Base-by-base conservation (phyloP, 2,329 filamentous ascomycete genomes). In the Juglanconis sp. region DNA sequence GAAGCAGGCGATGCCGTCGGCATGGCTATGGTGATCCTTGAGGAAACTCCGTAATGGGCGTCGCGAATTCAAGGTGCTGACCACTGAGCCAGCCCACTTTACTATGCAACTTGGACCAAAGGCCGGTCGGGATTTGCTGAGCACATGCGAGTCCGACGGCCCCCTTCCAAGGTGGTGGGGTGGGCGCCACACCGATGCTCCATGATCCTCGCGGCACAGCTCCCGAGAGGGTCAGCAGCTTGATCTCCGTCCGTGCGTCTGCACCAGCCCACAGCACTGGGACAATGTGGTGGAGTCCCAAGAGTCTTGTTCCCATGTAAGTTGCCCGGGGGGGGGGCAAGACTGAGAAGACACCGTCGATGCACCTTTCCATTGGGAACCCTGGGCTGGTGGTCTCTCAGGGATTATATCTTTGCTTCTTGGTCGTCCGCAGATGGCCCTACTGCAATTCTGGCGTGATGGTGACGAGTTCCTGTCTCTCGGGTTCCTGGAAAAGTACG, bases 371-470 rank as follows among this genome's bases (percentile, higher is more conserved):
- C 53, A 47, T 34, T 55, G 44, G 44, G 17, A n/a, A 17, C 7
- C 44, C 8, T 8, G 15, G 44, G 44, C 17, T 35, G 40, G 30
- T 53, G 52, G 30, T 53, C n/a, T 55, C 47, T 38, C 40, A 54
- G 40, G 31, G 52, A 34, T 46, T 35, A 17, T 15, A 10, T 35
- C 24, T 30, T 48, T 35, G 42, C 49, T 52, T 44, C 42, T 55
- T 7, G 52, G n/a, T 15, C 10, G 55, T 42, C 40, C 40, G 38
- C 52, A 38, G 30, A 38, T 47, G 36, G 34, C 13, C 42, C 10
- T 49, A 32, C 53, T 62, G 57, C 56, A 56, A 48, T 11, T 51
- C 53, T 62, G 60, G 60, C 53, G 60, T 62, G 60, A 62, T 54
- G 52, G 52, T 62, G 60, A 62, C 60, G 60, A 59, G 24, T 17